Percentiles rank a stretch among this genome's conserved stretches.
phyloP scores from a whole-genome alignment of 805 yeast genomes.

The Maudiozyma bulderi region DNA sequence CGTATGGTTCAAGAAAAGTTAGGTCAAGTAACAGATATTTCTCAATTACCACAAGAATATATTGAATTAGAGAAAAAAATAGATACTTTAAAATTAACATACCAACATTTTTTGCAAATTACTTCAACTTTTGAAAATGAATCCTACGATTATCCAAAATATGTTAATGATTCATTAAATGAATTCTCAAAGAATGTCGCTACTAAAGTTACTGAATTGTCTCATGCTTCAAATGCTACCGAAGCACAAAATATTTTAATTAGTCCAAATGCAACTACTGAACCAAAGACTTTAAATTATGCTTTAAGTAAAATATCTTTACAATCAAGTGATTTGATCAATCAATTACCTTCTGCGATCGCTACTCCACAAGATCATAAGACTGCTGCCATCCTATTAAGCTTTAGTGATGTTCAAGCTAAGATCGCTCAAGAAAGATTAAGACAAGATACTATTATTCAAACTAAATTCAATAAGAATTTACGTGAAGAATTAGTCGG shows the following conservation, averaged over 20 bases:
- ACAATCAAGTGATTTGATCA: conserved; percentile 29
- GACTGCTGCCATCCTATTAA: conserved; percentile 47
- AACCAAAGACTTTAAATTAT: conserved; percentile 75
- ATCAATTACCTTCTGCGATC: conserved; percentile 10
- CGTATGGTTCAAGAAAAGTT: conserved; percentile 70
- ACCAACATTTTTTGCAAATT: conserved; percentile 46
- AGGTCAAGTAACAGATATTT: conserved; percentile 73
- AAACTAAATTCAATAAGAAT: conserved; percentile 57
- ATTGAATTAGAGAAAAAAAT: conserved; percentile 62
- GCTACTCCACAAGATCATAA: conserved; percentile 30
- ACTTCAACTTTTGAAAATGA: conserved; percentile 57
- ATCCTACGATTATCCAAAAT: conserved; percentile 75
- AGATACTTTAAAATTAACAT: conserved; percentile 62
- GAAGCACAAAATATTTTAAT: conserved; percentile 70
- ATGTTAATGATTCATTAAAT: conserved; percentile 59
- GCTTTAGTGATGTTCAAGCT: conserved; percentile 59
- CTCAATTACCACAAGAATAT: conserved; percentile 78
- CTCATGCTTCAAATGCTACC: conserved; percentile 65
- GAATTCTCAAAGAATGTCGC: conserved; percentile 62
- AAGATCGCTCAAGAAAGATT: conserved; percentile 75
- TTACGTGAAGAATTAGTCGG: conserved; percentile 52
- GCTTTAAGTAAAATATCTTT: conserved; percentile 72
- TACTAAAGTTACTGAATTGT: conserved; percentile 53
- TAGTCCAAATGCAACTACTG: conserved; percentile 38
- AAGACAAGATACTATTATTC: conserved; percentile 70